These are phyloP conservation scores for Hypomontagnella submonticulosa DNA, from an alignment of 495 filamentous ascomycete species.

Conservation along the genomic window DNA sequence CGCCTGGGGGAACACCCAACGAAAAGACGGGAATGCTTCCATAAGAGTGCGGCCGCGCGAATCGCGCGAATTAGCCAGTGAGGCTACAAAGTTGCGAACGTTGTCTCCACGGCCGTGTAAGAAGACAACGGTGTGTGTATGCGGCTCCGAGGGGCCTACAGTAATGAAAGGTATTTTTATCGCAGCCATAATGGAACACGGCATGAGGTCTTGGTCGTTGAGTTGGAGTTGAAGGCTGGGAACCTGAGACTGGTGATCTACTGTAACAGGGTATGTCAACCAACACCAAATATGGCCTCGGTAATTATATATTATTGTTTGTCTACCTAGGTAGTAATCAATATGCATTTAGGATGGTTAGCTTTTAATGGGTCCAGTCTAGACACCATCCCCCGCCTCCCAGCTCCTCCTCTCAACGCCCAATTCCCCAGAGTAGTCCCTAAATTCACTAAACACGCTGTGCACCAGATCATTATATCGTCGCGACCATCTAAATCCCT, in stretches of 20 bases:
- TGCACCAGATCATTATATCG: constrained; percentile 42
- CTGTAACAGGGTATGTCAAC: too few relatives aligned
- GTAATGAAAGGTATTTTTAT: constrained; percentile 39
- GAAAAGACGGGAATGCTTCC: constrained; percentile 50
- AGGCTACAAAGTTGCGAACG: constrained; percentile 61
- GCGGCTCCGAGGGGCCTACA: constrained; percentile 40
- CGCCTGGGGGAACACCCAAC: constrained; percentile 64
- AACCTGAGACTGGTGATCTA: too few relatives aligned
- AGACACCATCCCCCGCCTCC: constrained; percentile 38
- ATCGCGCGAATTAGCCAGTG: constrained; percentile 53
- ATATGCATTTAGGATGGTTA: too few relatives aligned
- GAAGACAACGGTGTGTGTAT: constrained; percentile 70
- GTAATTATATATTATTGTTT: too few relatives aligned
- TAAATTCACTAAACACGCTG: constrained; percentile 39
- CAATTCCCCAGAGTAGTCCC: constrained; percentile 45
- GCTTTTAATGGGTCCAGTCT: not conserved
- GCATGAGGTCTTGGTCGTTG: not conserved
- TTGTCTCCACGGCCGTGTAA: constrained; percentile 70
- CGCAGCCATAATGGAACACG: constrained; percentile 11
- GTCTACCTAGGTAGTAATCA: too few relatives aligned
- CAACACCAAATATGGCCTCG: too few relatives aligned
- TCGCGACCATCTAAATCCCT: constrained; percentile 41
- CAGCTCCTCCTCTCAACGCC: constrained; percentile 44
- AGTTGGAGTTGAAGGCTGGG: not conserved
- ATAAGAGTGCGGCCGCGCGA: constrained; percentile 45